Conservation (phyloP, 768 basidiomycete species). For the Lactifluus rugatus region DNA sequence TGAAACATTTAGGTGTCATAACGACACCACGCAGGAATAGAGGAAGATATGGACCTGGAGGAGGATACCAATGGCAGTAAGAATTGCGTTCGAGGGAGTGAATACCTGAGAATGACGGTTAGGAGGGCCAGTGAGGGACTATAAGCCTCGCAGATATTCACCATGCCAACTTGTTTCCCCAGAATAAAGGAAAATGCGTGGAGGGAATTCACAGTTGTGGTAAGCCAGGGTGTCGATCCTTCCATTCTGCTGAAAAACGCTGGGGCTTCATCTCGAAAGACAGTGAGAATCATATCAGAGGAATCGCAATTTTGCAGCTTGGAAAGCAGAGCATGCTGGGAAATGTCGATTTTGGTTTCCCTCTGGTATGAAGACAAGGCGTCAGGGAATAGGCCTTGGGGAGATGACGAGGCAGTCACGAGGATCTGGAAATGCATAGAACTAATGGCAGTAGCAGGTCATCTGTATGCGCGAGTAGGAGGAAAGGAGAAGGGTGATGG, state of each 20-base stretch:
- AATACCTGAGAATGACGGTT: not conserved
- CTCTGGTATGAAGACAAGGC: not conserved
- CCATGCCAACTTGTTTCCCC: not conserved
- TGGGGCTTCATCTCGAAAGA: not conserved
- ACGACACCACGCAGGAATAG: too few relatives aligned
- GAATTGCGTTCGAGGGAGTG: not conserved
- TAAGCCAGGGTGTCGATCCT: not conserved
- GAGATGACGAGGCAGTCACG: not conserved
- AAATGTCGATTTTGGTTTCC: not conserved
- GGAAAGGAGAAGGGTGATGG: too few relatives aligned
- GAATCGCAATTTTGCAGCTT: not conserved
- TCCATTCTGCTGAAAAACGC: not conserved
- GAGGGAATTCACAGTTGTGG: not conserved
- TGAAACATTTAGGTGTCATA: not conserved
- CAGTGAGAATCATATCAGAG: not conserved
- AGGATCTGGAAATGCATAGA: too few relatives aligned
- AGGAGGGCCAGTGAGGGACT: not conserved
- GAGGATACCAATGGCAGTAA: not conserved
- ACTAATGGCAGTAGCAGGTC: not conserved
- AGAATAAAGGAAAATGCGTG: not conserved
- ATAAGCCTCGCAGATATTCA: not conserved
- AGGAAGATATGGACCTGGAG: not conserved
- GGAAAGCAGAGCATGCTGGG: not conserved
- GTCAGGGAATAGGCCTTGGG: not conserved
- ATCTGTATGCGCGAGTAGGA: too few relatives aligned